Evolutionary conservation across 768 basidiomycete genomes (phyloP), one percentile per base, ranked within the genome.

Genomic region (Leucosporidium scottii): DNA sequence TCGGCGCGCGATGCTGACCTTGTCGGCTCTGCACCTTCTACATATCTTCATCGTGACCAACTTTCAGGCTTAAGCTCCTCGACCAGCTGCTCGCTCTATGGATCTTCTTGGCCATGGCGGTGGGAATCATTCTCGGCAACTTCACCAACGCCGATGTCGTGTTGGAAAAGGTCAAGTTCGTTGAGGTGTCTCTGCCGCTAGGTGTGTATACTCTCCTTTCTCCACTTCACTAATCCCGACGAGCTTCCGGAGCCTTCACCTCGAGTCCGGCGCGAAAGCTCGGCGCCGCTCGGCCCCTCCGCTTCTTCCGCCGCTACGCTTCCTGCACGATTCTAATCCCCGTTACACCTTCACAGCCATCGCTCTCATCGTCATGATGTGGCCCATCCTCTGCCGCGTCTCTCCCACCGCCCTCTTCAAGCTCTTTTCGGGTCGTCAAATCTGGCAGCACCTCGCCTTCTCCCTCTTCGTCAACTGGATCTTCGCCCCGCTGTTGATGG

Each of bases 111-210:
- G 82, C 81, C n/a, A 91, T 91, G 90, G 82, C 89, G 51, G 67
- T 86, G 27, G 89, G 89, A 0, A 85, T 91, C 10, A 75, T 91
- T 61, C 84, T 92, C 31, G 89, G 89, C 8, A 83, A 84, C 66
- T 90, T 83, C 65, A 61, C 55, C 27, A 31, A 57, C 56, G 84
- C 89, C 3, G 84, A 85, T 64, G 72, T 79, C 13, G 85, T 85
- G 0, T 86, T 91, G 64, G 83, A 85, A 71, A 84, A 84, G 1
- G 83, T 83, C 17, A 83, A 82, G 58, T 85, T 90, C 67, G 76
- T 86, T 62, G 83, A 85, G n/a, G 88, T 90, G 31, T 90, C 90
- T 18, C 82, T 88, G 47, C 89, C 89, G 1, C 88, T 91, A 56
- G 68, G 68, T 65, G 23, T 17, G 68, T 17, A 15, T 10, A 5